These are phyloP conservation scores for Citrullus colocynthis DNA, from an alignment of 306 rosid genomes.

Conservation along the genomic window DNA sequence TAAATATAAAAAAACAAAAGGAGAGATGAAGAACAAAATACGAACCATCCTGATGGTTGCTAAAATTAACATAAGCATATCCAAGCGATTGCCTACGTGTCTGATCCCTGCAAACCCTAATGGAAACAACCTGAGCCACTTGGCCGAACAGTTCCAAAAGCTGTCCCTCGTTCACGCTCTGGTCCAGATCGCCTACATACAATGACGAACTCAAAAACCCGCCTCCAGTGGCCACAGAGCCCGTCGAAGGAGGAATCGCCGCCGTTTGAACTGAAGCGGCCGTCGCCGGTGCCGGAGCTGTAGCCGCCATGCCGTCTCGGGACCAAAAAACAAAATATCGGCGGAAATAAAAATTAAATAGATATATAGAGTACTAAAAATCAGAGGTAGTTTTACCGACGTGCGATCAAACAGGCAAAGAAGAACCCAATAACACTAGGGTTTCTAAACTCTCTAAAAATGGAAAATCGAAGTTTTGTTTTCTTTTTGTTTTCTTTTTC, in stretches of 20 bases:
- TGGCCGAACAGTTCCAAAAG: constrained; percentile 53
- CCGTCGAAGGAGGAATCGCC: constrained; percentile 18
- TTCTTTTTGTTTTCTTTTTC: neutral
- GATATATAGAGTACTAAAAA: neutral
- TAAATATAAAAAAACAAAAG: neutral
- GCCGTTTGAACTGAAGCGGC: constrained; percentile 16
- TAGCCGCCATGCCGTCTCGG: constrained; percentile 13
- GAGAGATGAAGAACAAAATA: neutral
- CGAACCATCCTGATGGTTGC: constrained; percentile 50
- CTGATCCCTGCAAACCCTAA: constrained; percentile 84
- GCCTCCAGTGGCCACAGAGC: constrained; percentile 12
- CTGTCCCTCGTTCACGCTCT: constrained; percentile 48
- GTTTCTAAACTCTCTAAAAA: neutral
- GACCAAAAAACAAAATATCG: neutral
- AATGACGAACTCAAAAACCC: constrained; percentile 34
- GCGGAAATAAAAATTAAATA: neutral
- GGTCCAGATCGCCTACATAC: constrained; percentile 73
- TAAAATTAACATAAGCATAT: constrained; percentile 66
- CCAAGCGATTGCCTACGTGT: constrained; percentile 56
- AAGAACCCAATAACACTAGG: neutral
- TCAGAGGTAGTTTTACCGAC: neutral
- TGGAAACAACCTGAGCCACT: constrained; percentile 38
- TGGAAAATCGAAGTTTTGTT: neutral
- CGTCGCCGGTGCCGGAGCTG: neutral
- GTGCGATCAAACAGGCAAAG: neutral